Evolutionary conservation across 108 stramenopile genomes (phyloP).

Genomic region (Fistulifera solaris): DNA sequence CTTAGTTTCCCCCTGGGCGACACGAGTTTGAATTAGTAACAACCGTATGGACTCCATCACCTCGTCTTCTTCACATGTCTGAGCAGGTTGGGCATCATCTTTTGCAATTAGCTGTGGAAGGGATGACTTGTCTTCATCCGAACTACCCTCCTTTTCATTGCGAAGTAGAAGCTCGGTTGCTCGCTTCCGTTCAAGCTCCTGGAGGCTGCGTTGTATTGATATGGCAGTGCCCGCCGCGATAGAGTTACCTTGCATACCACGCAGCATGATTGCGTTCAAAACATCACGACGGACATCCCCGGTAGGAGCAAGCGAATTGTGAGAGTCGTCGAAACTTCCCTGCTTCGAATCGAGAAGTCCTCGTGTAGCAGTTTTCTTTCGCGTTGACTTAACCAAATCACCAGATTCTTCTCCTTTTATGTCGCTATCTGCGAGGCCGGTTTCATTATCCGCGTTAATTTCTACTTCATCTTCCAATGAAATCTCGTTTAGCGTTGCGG

Average conservation of each 20-base stretch:
- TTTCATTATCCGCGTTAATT: not conserved
- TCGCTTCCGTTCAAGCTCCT: conserved; percentile 66
- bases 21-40: conserved; percentile 72
- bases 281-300: conserved; percentile 75
- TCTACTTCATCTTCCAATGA: not conserved
- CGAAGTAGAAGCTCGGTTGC: conserved; percentile 55
- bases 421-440: not conserved
- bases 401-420: not conserved
- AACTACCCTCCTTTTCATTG: conserved; percentile 4
- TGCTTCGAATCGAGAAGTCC: not conserved
- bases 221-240: conserved; percentile 65
- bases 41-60: conserved; percentile 77
- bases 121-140: conserved; percentile 2
- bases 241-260: conserved; percentile 60
- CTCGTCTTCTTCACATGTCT: conserved; percentile 59
- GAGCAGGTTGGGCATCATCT: conserved; percentile 7
- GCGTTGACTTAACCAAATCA: not conserved
- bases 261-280: conserved; percentile 75
- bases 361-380: not conserved
- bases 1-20: conserved; percentile 57
- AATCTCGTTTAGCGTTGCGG: not conserved
- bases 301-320: conserved; percentile 16
- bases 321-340: not conserved
- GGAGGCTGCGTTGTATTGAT: conserved; percentile 57
- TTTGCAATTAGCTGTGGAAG: conserved; percentile 6